Evolutionary conservation across 1,284 basidiomycete genomes (phyloP), one percentile per base, ranked within the genome.

Genomic region (Coniferiporia weirii): DNA sequence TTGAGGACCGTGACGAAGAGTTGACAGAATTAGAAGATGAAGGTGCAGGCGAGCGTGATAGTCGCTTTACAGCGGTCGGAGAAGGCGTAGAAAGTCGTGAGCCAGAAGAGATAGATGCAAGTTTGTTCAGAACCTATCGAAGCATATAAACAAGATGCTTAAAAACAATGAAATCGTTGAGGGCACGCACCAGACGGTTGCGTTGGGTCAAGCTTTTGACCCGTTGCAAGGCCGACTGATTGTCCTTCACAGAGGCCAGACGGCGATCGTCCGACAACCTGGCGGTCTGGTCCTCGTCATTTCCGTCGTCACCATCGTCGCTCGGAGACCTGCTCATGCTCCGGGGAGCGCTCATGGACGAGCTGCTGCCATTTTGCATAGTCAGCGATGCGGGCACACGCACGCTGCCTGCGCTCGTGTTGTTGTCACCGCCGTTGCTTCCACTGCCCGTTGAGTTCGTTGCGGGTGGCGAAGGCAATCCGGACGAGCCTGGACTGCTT

Each of bases 381-480:
- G 69, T 67, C 19, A n/a, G 44, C 58, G 69, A 62, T 38, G 69
- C 61, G 22, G 72, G 69, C 56, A 76, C 73, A 60, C 79, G 75
- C 61, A 76, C 63, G 65, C 76, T 77, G 61, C 82, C 78, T 44
- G 75, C 69, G 61, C 75, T 76, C 34, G 79, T 76, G 65, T 79
- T 83, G 60, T 75, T 76, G 61, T 77, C 76, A 67, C 85, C 83
- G 53, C 83, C 85, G 1, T 82, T 82, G 66, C 87, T 89, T 52
- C 87, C 86, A 68, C 87, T 89, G 27, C 86, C 87, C 1, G 87
- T 89, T 17, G 87, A 90, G 67, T 89, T 90, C 22, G 89, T 87
- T 43, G 87, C 88, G 46, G 88, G 88, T 0, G 88, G 88, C 15
- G 87, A 89, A 1, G 88, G 89, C 5, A 91, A 70, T 7, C 88